Evolutionary conservation across 2,329 filamentous ascomycete species (phyloP), one percentile per base, ranked within the genome.

Genomic region (Hirsutella rhossiliensis): DNA sequence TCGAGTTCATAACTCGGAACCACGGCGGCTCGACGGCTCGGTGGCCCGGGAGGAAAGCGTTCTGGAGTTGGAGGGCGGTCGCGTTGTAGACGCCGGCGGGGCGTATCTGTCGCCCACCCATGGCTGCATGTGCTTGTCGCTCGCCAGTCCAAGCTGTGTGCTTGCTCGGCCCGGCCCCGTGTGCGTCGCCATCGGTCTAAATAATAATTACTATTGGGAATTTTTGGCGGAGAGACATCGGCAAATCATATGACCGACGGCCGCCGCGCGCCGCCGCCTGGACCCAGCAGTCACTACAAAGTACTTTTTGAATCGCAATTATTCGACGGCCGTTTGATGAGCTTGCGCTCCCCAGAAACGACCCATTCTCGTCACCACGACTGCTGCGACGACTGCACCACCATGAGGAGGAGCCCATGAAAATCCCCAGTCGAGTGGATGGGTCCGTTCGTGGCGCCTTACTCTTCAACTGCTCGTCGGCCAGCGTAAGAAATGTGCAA

Each of bases 401-500:
- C 52, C 62, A 75, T 74, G 71, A 66, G 61, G 66, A 69, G 65
- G 65, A 68, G 63, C 74, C 67, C 72, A 79, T 79, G 75, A 78
- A 71, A 73, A 64, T 71, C 64, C 64, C 69, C 56, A 71, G 66
- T 65, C 72, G 71, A 72, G 69, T 77, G 63, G 72, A 78, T 63
- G 65, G 73, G 67, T 73, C 72, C 67, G 69, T 74, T 67, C 75
- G 69, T 65, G 67, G 70, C 67, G 70, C 72, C 59, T 68, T 75
- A 61, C 63, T 73, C 57, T 64, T 66, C 54, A 65, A 62, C 62
- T 65, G 65, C 60, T 63, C 64, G 50, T 62, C 63, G 52, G 52
- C 55, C 45, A 53, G 53, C 45, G 48, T 56, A 45, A 52, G 49
- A 39, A 48, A 31, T 39, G 38, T 45, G 37, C 46, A 41, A 20